Base-by-base conservation (phyloP, 176 grass and related monocot species). In the Cocos nucifera region DNA sequence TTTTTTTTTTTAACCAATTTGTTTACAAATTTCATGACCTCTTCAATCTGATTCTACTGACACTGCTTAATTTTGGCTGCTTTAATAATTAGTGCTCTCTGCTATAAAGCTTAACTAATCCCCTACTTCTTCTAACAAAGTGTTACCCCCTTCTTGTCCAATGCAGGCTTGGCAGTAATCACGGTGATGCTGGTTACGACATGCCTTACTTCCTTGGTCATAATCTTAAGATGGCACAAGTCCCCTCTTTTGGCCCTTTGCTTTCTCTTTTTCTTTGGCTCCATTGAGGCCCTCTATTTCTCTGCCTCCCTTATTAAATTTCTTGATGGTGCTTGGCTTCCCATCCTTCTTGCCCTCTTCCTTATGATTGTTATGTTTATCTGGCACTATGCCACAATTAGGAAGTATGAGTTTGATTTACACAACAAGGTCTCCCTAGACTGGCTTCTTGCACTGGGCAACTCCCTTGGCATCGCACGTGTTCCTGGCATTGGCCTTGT, bases 401-500 rank as follows among this genome's bases (percentile, higher is more conserved):
- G 57, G 53, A 68, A 68, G 19, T 68, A 68, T 10, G 65, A 68
- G 52, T 68, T 68, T 56, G 65, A 68, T 56, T 19, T 68, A 19
- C 53, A 68, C 15, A 68, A 68, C 65, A 68, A 68, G 65, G 50
- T 68, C 20, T 68, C 65, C 17, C 26, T 68, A 4, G 65, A 68
- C 4, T 68, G 65, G 65, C 65, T 68, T 14, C 65, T 68, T 17
- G 65, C 65, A 17, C 65, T 68, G 5, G 53, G 65, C 8, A 8
- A 68, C 10, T 56, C 51, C 56, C 65, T 68, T 17, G 65, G 65
- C 65, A 68, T 68, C 8, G 10, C 53, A 2, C 65, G 65, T 9
- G 65, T 68, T 17, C 65, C 65, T 22, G 65, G 65, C 27, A 44
- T 68, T 17, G 65, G 65, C 7, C 53, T 68, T 44, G 65, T 68